Percentiles rank a stretch among this genome's conserved stretches.
Conservation (phyloP, 2,329 filamentous ascomycete genomes). For the Penicillium sp. region DNA sequence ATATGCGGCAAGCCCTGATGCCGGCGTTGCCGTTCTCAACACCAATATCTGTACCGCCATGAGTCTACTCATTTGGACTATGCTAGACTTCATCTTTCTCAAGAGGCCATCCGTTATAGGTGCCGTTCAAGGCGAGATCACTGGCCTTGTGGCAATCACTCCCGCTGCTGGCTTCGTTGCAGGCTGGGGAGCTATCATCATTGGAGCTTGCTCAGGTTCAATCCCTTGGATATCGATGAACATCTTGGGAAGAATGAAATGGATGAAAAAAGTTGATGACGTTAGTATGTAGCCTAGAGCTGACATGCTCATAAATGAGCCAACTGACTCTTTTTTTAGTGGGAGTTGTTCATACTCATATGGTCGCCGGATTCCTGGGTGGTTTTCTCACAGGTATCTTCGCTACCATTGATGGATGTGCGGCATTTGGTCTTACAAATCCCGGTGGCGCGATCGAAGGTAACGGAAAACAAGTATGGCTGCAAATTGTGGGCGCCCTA, state of each 20-base stretch:
- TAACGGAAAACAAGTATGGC: conserved; percentile 51
- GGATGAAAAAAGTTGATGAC: conserved; percentile 61
- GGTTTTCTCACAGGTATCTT: conserved; percentile 50
- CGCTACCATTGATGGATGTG: conserved; percentile 48
- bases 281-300: conserved; percentile 21
- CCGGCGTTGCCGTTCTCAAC: conserved; percentile 52
- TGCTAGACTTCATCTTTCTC: conserved; percentile 48
- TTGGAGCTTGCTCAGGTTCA: conserved; percentile 46
- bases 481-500: conserved; percentile 50
- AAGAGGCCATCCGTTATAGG: conserved; percentile 52
- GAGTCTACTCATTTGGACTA: conserved; percentile 49
- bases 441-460: conserved; percentile 52
- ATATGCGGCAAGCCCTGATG: conserved; percentile 51
- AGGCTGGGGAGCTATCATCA: conserved; percentile 52
- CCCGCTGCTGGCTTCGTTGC: conserved; percentile 52
- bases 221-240: conserved; percentile 54
- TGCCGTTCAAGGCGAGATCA: conserved; percentile 53
- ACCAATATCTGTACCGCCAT: conserved; percentile 52
- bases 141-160: conserved; percentile 53
- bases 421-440: conserved; percentile 47
- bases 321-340: conserved; percentile 24
- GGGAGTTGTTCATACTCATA: conserved; percentile 51
- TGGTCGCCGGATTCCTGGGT: conserved; percentile 48
- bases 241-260: conserved; percentile 49
- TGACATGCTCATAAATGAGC: too few species aligned